These are phyloP conservation scores for Colletotrichum sp. DNA, from an alignment of 2,329 filamentous ascomycete species.

Conservation along the genomic window DNA sequence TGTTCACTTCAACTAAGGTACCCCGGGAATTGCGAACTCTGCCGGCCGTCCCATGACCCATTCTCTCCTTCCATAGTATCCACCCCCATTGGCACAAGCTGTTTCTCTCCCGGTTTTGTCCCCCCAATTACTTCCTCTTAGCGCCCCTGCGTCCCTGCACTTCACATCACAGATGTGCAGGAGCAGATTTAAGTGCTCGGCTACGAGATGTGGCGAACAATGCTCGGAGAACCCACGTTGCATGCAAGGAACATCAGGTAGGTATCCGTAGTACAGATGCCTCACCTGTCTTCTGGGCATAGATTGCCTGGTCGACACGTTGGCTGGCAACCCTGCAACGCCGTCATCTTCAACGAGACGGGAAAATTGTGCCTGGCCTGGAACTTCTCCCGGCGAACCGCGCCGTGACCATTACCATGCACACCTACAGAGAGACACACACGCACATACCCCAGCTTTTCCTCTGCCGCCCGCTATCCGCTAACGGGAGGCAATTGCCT, in stretches of 20 bases:
- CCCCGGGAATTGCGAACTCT: neutral
- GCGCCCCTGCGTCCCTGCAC: neutral
- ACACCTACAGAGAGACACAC: neutral
- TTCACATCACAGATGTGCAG: neutral
- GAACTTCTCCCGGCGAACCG: neutral
- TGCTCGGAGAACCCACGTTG: neutral
- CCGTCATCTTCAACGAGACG: neutral
- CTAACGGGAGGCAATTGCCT: neutral
- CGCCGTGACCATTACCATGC: neutral
- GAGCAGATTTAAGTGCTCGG: neutral
- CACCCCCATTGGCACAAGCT: neutral
- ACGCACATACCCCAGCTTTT: conserved; percentile 2
- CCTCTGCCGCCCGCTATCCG: conserved; percentile 17
- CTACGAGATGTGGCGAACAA: neutral
- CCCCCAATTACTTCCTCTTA: conserved; percentile 4
- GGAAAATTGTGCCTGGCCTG: neutral
- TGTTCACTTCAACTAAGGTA: neutral
- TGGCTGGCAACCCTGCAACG: neutral
- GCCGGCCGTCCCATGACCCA: neutral
- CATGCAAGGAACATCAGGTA: neutral
- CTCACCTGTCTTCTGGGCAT: neutral
- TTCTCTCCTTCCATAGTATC: neutral
- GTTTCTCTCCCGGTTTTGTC: neutral
- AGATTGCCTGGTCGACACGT: neutral
- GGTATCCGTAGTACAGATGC: neutral